A percentile compares a stretch with the other conserved stretches of the same genome.
Conservation (phyloP, 2,329 filamentous ascomycete genomes). For the Aspergillus melleus region DNA sequence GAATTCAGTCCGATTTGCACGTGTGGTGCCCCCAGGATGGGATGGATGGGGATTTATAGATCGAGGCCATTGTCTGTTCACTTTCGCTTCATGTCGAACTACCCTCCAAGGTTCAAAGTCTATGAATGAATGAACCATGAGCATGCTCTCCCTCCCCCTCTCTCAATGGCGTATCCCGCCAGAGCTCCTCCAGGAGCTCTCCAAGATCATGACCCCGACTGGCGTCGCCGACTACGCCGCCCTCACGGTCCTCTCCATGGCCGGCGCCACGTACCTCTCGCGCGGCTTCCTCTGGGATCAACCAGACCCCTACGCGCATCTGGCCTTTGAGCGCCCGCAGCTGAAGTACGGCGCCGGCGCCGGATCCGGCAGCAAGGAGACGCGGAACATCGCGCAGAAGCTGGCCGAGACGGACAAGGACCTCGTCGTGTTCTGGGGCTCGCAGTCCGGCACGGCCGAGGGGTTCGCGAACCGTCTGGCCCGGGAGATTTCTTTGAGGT, state of each 20-base stretch:
- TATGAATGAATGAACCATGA: not conserved
- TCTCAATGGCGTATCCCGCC: constrained; percentile 13
- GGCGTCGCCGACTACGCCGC: constrained; percentile 37
- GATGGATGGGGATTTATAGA: too few relatives aligned
- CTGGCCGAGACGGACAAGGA: constrained; percentile 55
- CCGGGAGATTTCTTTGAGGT: constrained; percentile 87
- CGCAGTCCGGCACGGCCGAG: constrained; percentile 91
- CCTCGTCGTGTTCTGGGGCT: constrained; percentile 91
- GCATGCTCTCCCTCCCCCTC: constrained; percentile 2
- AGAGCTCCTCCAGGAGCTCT: constrained; percentile 20
- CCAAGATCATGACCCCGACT: constrained; percentile 21
- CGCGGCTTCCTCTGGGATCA: constrained; percentile 49
- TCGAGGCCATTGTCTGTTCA: too few relatives aligned
- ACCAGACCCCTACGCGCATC: constrained; percentile 50
- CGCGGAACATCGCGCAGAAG: constrained; percentile 49
- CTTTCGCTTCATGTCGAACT: too few relatives aligned
- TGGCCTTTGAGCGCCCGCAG: constrained; percentile 54
- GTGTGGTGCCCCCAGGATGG: too few relatives aligned
- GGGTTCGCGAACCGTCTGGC: constrained; percentile 87
- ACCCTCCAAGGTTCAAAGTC: not conserved
- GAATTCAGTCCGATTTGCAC: not conserved
- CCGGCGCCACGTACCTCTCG: constrained; percentile 42
- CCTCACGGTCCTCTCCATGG: constrained; percentile 37
- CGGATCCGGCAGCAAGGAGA: constrained; percentile 30
- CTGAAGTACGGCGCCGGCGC: constrained; percentile 30